Base-by-base conservation (phyloP, 495 filamentous ascomycete genomes). In the Neurospora hispaniola region DNA sequence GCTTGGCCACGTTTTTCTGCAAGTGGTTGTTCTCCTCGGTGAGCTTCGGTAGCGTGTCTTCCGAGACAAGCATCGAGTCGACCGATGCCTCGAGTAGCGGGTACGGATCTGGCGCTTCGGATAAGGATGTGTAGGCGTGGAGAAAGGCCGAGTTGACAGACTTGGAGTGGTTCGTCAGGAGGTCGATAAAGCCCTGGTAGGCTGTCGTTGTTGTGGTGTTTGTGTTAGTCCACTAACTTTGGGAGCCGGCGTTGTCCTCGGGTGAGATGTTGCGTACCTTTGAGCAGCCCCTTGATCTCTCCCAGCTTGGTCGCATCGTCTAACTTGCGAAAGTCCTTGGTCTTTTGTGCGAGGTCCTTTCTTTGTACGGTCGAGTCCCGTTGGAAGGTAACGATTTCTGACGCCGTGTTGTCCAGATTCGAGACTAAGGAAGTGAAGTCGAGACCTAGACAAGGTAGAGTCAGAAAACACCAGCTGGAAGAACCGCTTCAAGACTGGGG, bases 321-420 rank as follows among this genome's bases (percentile, higher is more conserved):
- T 4, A 97, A 87, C 80, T 98, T 99, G 74, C 94, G 85, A 76
- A 97, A 99, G 80, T 98, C 96, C 79, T 98, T 99, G 4, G 96
- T 99, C 84, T 97, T 98, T 81, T 97, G 94, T 18, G 96, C 96
- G 20, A 99, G 87, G 71, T 99, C 96, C 78, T 99, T 99, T 68
- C 96, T 89, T 79, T 98, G 94, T 16, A 97, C 90, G 11, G 97
- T 90, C 23, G 94, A 90, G 81, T 98, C 96, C 75, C 94, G 89
- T 78, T 99, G 96, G 78, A 93, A 91, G 48, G 91, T 84, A 54
- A 98, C 93, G 69, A 99, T 94, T 76, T 99, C 96, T 4, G 93
- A 94, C 7, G 96, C 94, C 12, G 93, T 93, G 74, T 90, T 89
- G 81, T 99, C 96, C 70, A 99, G 89, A 75, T 89, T 93, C 44